Evolutionary conservation across 2,329 filamentous ascomycete genomes (phyloP).

Genomic region (Didymellaceae sp.): DNA sequence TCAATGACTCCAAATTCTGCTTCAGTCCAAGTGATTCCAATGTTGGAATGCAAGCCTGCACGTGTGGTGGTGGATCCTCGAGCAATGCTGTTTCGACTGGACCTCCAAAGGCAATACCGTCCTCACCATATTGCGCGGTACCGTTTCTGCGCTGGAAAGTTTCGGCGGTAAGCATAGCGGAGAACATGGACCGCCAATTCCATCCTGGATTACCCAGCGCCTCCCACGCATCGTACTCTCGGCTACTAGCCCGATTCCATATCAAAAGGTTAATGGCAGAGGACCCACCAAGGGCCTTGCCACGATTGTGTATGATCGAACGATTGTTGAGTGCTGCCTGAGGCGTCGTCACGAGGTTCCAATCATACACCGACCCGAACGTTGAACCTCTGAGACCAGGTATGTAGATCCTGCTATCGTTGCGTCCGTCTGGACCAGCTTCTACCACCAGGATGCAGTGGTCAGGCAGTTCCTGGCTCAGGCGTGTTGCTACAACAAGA

Average conservation of each 20-base stretch:
- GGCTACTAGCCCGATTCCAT: constrained; percentile 41
- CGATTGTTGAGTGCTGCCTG: constrained; percentile 49
- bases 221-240: constrained; percentile 61
- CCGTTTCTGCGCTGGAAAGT: constrained; percentile 31
- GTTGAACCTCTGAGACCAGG: constrained; percentile 30
- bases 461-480: constrained; percentile 36
- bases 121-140: constrained; percentile 27
- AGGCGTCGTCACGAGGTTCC: constrained; percentile 53
- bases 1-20: constrained; percentile 53
- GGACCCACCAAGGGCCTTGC: constrained; percentile 44
- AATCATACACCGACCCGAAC: constrained; percentile 29
- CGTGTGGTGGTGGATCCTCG: constrained; percentile 52
- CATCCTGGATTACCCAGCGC: constrained; percentile 62
- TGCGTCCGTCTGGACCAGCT: constrained; percentile 32
- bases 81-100: constrained; percentile 47
- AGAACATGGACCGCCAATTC: constrained; percentile 58
- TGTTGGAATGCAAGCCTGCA: constrained; percentile 54
- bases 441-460: constrained; percentile 28
- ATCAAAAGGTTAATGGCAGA: constrained; percentile 45
- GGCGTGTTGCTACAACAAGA: constrained; percentile 24
- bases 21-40: constrained; percentile 54
- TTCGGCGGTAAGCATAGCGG: constrained; percentile 41
- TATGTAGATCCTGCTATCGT: constrained; percentile 29
- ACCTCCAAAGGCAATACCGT: constrained; percentile 35
- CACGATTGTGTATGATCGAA: constrained; percentile 23